Evolutionary conservation across 2,329 filamentous ascomycete species (phyloP), one percentile per base, ranked within the genome.

Genomic region (Didymellaceae sp.): DNA sequence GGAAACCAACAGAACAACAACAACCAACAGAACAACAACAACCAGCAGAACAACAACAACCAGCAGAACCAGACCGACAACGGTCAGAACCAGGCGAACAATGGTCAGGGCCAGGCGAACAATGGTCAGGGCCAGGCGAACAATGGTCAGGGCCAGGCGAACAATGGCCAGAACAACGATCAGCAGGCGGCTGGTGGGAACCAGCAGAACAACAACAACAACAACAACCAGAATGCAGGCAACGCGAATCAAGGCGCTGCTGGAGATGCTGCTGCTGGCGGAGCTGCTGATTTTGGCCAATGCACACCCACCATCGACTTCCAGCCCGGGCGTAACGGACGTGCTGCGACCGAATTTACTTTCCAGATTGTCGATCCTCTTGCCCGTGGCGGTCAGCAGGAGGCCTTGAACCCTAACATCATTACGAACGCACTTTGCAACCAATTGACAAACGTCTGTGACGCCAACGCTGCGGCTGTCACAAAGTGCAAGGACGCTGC

Each of bases 351-450:
- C 47, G 86, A 87, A 71, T 84, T 81, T 72, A 87, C 86, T 41
- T 89, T 89, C 81, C 83, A 86, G 71, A 81, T 87, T 42, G 80
- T 80, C 38, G 86, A 89, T 67, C 75, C 82, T 7, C 73, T 82
- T 14, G 80, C 87, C 50, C 79, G 79, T 58, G 75, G 83, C 65
- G 82, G 82, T 42, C 86, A 89, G 72, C 74, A 84, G 62, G 86
- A 88, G 67, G 85, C 86, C 7, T 77, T 88, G 35, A 88, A 89
- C 81, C 86, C 86, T 48, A 82, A 83, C 76, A 89, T 89, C 77
- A 89, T 89, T 77, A 87, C 85, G 68, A 88, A 87, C 79, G 82
- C 85, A 54, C 84, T 89, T 70, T 86, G 83, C 72, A 86, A 89
- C 72, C 84, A 88, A 75, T 79, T 89, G 51, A 80, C 73, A 66